Percentiles rank a stretch among this genome's conserved stretches.
phyloP scores from a whole-genome alignment of 139 green algal species.

The Chlamydomonas urium region DNA sequence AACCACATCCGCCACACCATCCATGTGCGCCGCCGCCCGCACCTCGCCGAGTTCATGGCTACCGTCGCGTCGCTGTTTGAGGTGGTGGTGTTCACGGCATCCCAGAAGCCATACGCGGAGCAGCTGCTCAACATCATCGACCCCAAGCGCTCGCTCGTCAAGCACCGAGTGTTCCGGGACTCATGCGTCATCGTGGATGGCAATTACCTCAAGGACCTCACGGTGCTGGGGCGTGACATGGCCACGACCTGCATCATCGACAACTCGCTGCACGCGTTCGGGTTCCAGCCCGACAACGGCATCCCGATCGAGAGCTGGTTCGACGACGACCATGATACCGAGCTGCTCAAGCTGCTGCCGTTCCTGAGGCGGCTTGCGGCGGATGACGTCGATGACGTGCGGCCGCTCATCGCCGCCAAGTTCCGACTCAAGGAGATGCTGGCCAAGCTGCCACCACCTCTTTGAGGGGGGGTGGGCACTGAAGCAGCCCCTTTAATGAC shows the following conservation, averaged over 20 bases:
- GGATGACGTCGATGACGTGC: constrained; percentile 61
- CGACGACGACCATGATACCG: constrained; percentile 79
- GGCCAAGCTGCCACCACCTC: constrained; percentile 24
- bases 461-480: no score
- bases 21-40: constrained; percentile 71
- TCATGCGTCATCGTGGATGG: constrained; percentile 88
- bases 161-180: constrained; percentile 90
- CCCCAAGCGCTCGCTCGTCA: constrained; percentile 53
- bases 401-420: constrained; percentile 56
- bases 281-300: constrained; percentile 37
- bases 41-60: constrained; percentile 84
- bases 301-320: constrained; percentile 57
- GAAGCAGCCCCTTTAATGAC: no score
- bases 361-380: constrained; percentile 75
- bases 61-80: constrained; percentile 62
- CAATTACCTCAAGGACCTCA: constrained; percentile 90
- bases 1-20: constrained; percentile 13
- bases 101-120: constrained; percentile 43
- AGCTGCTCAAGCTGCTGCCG: constrained; percentile 83
- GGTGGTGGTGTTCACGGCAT: constrained; percentile 94
- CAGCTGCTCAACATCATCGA: constrained; percentile 31
- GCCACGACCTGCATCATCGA: constrained; percentile 86
- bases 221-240: constrained; percentile 86
- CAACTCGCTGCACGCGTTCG: constrained; percentile 70
- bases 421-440: constrained; percentile 73